Percentiles rank a stretch among this genome's conserved stretches.
These are phyloP conservation scores for Aristolochia fimbriata DNA, from an alignment of 164 flowering plant genomes.

Conservation along the genomic window DNA sequence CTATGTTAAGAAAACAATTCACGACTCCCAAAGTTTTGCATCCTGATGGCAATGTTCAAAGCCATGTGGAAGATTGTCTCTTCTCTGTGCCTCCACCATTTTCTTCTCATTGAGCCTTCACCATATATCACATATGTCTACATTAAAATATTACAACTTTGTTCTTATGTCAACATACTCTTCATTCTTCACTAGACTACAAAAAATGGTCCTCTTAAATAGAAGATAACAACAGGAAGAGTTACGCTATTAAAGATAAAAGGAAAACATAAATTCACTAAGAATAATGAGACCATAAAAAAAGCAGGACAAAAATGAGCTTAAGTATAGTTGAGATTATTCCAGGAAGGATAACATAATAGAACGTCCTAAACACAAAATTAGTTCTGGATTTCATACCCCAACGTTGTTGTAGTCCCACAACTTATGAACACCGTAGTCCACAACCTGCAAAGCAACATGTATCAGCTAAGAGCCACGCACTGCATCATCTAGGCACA, in stretches of 20 bases:
- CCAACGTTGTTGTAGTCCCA: slow-evolving; percentile 77
- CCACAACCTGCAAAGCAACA: slow-evolving; percentile 53
- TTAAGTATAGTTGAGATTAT: not conserved
- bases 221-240: not conserved
- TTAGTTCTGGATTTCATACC: slow-evolving; percentile 28
- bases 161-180: no score
- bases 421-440: slow-evolving; percentile 62
- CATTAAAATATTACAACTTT: no score
- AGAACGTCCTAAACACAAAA: not conserved
- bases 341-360: not conserved
- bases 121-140: no score
- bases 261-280: not conserved
- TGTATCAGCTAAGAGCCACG: not conserved
- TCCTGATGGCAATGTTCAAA: no score
- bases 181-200: no score
- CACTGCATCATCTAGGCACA: not conserved
- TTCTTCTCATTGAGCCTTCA: no score
- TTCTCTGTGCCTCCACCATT: no score
- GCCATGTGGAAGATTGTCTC: no score
- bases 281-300: not conserved
- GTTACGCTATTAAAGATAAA: not conserved
- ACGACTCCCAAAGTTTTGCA: no score
- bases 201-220: no score
- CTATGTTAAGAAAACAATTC: no score
- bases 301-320: not conserved